Evolutionary conservation across 2,329 filamentous ascomycete genomes (phyloP), one percentile per base, ranked within the genome.

Genomic region (Dryadomyces quercus-mongolicae): DNA sequence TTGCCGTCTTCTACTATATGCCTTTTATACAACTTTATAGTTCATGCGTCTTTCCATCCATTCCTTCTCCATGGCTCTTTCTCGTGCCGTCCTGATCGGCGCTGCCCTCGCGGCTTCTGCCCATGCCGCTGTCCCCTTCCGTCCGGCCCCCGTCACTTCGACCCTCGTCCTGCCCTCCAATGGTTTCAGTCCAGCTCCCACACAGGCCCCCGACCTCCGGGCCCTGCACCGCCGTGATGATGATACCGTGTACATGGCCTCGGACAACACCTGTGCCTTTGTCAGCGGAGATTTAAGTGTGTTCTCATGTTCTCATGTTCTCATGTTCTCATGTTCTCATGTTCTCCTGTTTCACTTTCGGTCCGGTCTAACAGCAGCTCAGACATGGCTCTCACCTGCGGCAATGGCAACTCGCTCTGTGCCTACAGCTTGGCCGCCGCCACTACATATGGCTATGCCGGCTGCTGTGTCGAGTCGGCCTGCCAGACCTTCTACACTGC

Each of bases 221-320:
- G 25, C 21, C 50, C 54, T 40, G 2, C 49, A 51, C 4, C 57
- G 57, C 4, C 51, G 49, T 20, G 10, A 40, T 7, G 34, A 9
- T 1, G 53, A 52, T 15, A 57, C 58, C 8, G 45, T 55, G 7
- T 60, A 51, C 54, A 51, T 49, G 21, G 59, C 59, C 42, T 18
- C 44, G n/a, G 59, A 60, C 55, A 58, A 58, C 49, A 60, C 59
- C 2, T 60, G 59, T 43, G 59, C 57, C 20, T 60, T 43, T 48
- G 9, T 60, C 21, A 45, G 49, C 5, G 59, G 59, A 4, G n/a
- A n/a, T 3, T 36, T 13, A 12, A 22, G 51, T 53, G 18, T 2
- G 51, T 22, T n/a, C n/a, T n/a, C n/a, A n/a, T n/a, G n/a, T n/a
- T n/a, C n/a, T n/a, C n/a, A n/a, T n/a, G n/a, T n/a, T n/a, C n/a